Conservation (phyloP, 2,329 filamentous ascomycete genomes). For the Trichophyton schoenleinii region DNA sequence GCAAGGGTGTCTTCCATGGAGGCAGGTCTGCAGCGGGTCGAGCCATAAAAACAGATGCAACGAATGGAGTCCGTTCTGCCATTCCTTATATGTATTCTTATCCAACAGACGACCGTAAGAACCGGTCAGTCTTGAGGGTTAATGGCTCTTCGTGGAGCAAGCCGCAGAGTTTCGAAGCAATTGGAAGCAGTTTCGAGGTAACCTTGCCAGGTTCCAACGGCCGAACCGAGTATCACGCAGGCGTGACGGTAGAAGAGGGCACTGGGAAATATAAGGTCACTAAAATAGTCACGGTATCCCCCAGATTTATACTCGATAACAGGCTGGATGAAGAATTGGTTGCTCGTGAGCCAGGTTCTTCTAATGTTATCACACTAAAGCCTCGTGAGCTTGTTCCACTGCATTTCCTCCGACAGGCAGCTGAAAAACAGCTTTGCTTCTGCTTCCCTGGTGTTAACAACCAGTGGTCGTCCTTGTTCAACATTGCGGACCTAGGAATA, state of each 20-base stretch:
- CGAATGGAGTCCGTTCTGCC: conserved; percentile 52
- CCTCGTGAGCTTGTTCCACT: conserved; percentile 71
- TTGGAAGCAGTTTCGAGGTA: conserved; percentile 83
- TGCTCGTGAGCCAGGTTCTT: conserved; percentile 82
- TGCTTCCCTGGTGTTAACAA: conserved; percentile 92
- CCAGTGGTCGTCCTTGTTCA: conserved; percentile 95
- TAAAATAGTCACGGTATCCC: conserved; percentile 85
- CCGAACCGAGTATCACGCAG: conserved; percentile 74
- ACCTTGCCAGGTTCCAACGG: conserved; percentile 61
- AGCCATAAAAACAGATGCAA: conserved; percentile 45
- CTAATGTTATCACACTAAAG: conserved; percentile 66
- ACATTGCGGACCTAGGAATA: conserved; percentile 87
- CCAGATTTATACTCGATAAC: conserved; percentile 88
- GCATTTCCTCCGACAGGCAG: conserved; percentile 73
- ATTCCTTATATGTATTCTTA: conserved; percentile 95
- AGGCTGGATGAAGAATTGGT: conserved; percentile 79
- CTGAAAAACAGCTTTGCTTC: conserved; percentile 77
- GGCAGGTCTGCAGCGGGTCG: conserved; percentile 76
- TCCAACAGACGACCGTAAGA: conserved; percentile 74
- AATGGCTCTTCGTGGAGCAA: conserved; percentile 93
- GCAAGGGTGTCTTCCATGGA: conserved; percentile 76
- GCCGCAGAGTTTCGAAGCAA: conserved; percentile 93
- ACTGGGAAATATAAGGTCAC: conserved; percentile 97
- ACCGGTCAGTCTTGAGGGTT: conserved; percentile 75
- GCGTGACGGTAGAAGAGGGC: conserved; percentile 76